Base-by-base conservation (phyloP, 2,329 filamentous ascomycete species). In the Pleomassaria siparia region DNA sequence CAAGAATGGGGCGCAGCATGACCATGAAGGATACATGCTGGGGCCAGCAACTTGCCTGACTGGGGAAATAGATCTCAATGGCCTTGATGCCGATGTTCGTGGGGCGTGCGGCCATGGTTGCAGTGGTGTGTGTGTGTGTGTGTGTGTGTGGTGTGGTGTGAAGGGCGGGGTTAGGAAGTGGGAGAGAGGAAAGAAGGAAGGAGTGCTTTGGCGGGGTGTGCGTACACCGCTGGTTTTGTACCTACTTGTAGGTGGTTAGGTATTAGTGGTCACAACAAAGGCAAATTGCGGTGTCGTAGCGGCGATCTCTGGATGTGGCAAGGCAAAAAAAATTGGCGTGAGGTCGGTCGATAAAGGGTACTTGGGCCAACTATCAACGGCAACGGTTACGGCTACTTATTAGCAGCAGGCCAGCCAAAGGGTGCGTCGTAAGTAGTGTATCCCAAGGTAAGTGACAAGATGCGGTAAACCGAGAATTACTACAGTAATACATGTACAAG, bases 61-160 rank as follows among this genome's bases (percentile, higher is more conserved):
- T 76, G 51, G 76, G 76, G 58, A 79, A 77, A 72, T 79, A 79
- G 43, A 79, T 70, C 72, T 79, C 76, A 64, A 79, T 75, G 71
- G 74, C 76, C 66, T 78, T 79, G 71, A 79, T 79, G 55, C 76
- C 76, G 51, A 79, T 73, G 64, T 78, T 78, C 56, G 72, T 64
- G 48, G 76, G 76, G 58, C 74, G 70, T 41, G 72, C 56, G 57
- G 72, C 69, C 74, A 77, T 77, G 56, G 24, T 63, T 66, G 53
- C 46, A 47, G 43, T 40, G 28, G 30, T 46, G 51, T 42, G 49
- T n/a, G 58, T 74, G 70, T 41, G 72, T 56, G 57, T 71, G 69
- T 74, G 77, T 77, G 56, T 24, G 63, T 66, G 53, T 44, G 48
- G 43, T 40, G 28, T 24, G 43, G 51, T 42, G 49, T 48, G 53